Evolutionary conservation across 768 basidiomycete genomes (phyloP).

Genomic region (Ramaria sp.): DNA sequence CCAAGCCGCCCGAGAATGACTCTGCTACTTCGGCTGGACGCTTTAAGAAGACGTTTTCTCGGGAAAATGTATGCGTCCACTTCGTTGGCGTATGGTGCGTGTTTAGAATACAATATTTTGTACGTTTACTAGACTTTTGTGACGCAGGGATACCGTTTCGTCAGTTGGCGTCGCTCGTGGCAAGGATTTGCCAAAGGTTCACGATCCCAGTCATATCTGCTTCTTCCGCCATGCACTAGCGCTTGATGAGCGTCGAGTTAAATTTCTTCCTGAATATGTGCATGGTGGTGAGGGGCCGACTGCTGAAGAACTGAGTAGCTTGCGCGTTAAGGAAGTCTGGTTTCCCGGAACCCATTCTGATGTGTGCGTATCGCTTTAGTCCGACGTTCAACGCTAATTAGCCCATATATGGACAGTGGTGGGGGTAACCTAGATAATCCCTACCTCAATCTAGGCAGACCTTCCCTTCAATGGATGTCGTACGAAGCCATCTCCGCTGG

Average conservation of each 20-base stretch:
- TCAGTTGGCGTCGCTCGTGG: conserved; percentile 28
- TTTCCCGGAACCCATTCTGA: conserved; percentile 31
- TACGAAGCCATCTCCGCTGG: conserved; percentile 19
- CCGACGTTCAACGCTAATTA: background rate
- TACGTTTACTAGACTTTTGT: too few species aligned
- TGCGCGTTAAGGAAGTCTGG: conserved; percentile 31
- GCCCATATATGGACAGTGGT: conserved; percentile 10
- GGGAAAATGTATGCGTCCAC: conserved; percentile 25
- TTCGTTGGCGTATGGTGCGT: conserved; percentile 32
- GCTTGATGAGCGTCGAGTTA: too few species aligned
- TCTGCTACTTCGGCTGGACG: conserved; percentile 5
- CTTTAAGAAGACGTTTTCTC: conserved; percentile 28
- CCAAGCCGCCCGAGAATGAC: background rate
- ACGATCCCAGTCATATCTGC: conserved; percentile 23
- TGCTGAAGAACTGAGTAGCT: background rate
- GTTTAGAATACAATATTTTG: background rate
- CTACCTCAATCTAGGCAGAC: conserved; percentile 5
- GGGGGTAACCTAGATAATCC: conserved; percentile 13
- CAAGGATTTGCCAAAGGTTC: conserved; percentile 23
- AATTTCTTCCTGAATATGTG: conserved; percentile 34
- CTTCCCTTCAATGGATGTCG: conserved; percentile 24
- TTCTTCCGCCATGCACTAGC: conserved; percentile 37
- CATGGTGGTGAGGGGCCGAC: conserved; percentile 9
- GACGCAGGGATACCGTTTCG: conserved; percentile 35
- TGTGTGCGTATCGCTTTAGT: conserved; percentile 25